A percentile compares a stretch with the other conserved stretches of the same genome.
Conservation (phyloP, 768 basidiomycete species). For the Lentinula detonsa region DNA sequence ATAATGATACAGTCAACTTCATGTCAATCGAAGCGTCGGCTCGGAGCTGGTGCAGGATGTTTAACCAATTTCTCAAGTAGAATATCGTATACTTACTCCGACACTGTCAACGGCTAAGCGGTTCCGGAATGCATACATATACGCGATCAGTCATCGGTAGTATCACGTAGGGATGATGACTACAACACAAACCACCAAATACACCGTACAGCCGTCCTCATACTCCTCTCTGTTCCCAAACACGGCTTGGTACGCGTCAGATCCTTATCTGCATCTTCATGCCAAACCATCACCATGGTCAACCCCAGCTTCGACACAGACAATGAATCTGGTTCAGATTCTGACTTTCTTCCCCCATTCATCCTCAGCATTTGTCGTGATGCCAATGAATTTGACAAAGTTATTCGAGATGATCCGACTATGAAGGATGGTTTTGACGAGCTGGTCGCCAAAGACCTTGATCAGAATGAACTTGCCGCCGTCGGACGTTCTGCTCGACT, state of each 20-base stretch:
- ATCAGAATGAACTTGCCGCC: constrained; percentile 24
- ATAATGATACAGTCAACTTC: too few species aligned
- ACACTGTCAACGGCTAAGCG: too few species aligned
- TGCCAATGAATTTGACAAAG: constrained; percentile 29
- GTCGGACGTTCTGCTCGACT: constrained; percentile 31
- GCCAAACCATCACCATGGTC: background rate
- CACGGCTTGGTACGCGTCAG: background rate
- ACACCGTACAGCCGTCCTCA: background rate
- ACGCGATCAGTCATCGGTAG: background rate
- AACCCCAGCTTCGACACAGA: background rate
- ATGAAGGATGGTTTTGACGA: constrained; percentile 25
- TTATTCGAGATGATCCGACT: constrained; percentile 16
- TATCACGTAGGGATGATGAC: background rate
- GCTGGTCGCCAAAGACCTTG: constrained; percentile 38
- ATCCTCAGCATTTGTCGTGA: constrained; percentile 31
- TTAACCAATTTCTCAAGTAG: too few species aligned
- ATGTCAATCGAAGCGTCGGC: too few species aligned
- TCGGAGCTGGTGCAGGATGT: too few species aligned
- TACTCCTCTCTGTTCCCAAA: background rate
- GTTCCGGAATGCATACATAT: background rate
- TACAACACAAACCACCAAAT: background rate
- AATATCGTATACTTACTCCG: too few species aligned
- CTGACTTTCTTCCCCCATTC: background rate
- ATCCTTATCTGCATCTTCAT: background rate
- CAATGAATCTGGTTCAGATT: background rate